Evolutionary conservation across 2,329 filamentous ascomycete species (phyloP).

Genomic region (Huntiella moniliformis): DNA sequence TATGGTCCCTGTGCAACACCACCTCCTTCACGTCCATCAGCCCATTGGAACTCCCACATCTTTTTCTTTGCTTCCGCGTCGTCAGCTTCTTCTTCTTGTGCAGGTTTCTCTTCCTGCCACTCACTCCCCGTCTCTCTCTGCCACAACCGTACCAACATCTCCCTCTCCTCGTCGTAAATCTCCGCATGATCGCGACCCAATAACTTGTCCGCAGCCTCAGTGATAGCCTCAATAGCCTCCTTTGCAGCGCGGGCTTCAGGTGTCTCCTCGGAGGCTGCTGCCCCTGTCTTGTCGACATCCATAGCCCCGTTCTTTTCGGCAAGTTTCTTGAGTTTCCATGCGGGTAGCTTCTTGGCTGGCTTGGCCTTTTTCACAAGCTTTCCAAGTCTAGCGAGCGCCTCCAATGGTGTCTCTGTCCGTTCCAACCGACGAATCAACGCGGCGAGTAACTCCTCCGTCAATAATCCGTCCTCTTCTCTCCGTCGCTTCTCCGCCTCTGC

Average conservation of each 20-base stretch:
- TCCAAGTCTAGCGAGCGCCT: constrained; percentile 67
- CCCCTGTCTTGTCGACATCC: constrained; percentile 44
- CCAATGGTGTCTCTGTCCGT: constrained; percentile 66
- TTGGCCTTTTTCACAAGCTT: constrained; percentile 38
- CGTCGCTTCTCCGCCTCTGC: constrained; percentile 53
- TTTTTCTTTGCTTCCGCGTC: constrained; percentile 14
- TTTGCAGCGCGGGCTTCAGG: constrained; percentile 51
- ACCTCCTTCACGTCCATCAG: constrained; percentile 64
- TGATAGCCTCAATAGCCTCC: constrained; percentile 61
- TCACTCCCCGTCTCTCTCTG: constrained; percentile 69
- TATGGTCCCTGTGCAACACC: constrained; percentile 64
- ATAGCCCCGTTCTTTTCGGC: constrained; percentile 38
- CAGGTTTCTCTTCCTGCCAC: constrained; percentile 41
- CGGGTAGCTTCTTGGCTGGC: constrained; percentile 37
- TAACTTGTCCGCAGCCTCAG: constrained; percentile 74
- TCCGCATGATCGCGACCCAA: constrained; percentile 67
- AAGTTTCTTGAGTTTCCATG: constrained; percentile 54
- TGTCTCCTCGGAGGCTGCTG: constrained; percentile 31
- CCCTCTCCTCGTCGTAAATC: constrained; percentile 80
- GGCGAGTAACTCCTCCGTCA: constrained; percentile 55
- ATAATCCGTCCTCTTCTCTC: constrained; percentile 52
- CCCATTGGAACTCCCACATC: constrained; percentile 88
- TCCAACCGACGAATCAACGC: constrained; percentile 57
- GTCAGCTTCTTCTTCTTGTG: constrained; percentile 14
- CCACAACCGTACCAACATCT: constrained; percentile 67